A percentile compares a stretch with the other conserved stretches of the same genome.
phyloP scores from a whole-genome alignment of 2,329 filamentous ascomycete species.

The Xylaria sp. region DNA sequence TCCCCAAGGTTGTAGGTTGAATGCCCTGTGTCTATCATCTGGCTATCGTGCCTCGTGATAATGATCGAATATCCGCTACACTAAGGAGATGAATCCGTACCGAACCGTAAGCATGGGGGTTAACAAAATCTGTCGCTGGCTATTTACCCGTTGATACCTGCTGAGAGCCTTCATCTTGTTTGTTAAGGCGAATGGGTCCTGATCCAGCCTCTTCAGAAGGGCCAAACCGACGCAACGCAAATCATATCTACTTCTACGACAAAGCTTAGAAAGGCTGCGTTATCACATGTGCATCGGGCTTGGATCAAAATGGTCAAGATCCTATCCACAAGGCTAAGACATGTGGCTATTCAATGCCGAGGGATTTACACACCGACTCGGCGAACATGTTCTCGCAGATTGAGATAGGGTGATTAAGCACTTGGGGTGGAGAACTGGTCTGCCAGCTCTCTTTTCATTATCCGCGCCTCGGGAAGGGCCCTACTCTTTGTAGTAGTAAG shows the following conservation, averaged over 20 bases:
- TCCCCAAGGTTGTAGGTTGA: neutral
- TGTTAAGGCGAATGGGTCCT: neutral
- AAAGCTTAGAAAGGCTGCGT: neutral
- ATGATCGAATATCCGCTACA: neutral
- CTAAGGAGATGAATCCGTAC: neutral
- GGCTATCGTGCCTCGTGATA: neutral
- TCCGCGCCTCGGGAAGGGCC: neutral
- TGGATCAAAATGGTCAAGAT: neutral
- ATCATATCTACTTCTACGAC: neutral
- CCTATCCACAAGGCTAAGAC: neutral
- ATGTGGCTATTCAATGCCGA: neutral
- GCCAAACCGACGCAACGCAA: neutral
- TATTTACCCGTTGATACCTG: neutral
- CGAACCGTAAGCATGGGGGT: neutral
- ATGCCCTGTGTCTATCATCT: neutral
- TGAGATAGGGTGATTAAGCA: conserved; percentile 4
- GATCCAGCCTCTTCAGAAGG: too few species aligned
- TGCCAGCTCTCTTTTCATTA: conserved; percentile 10
- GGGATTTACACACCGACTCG: neutral
- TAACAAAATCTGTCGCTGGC: neutral
- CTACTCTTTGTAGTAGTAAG: conserved; percentile 31
- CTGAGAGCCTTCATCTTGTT: neutral
- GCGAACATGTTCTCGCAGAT: conserved; percentile 1
- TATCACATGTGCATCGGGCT: neutral
- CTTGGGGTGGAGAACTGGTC: conserved; percentile 22